phyloP scores from a whole-genome alignment of 2,329 filamentous ascomycete species.

The Diaporthe sp. region DNA sequence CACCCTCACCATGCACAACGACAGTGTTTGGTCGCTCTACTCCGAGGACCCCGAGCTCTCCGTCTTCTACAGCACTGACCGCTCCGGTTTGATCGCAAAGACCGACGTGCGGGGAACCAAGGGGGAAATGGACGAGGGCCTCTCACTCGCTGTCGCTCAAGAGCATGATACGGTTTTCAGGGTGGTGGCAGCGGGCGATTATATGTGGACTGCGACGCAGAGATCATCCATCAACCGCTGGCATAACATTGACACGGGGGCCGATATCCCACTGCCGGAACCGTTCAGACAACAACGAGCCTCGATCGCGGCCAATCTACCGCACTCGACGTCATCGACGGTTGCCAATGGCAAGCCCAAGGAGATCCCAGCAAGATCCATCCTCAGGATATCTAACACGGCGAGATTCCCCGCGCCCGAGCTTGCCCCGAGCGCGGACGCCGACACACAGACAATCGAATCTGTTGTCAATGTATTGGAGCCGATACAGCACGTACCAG shows the following conservation, averaged over 20 bases:
- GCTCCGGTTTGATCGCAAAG: constrained; percentile 93
- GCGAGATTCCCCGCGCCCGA: constrained; percentile 76
- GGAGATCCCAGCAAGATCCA: constrained; percentile 80
- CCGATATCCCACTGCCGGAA: constrained; percentile 74
- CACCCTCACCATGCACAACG: constrained; percentile 98
- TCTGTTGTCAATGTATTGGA: constrained; percentile 57
- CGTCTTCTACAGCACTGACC: constrained; percentile 94
- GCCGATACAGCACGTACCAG: constrained; percentile 75
- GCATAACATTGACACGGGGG: constrained; percentile 84
- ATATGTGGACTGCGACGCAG: constrained; percentile 90
- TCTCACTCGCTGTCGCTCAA: constrained; percentile 90
- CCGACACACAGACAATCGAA: constrained; percentile 49
- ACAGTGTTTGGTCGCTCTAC: constrained; percentile 96
- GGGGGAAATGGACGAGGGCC: constrained; percentile 83
- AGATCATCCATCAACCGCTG: constrained; percentile 94
- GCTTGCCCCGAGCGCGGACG: constrained; percentile 64
- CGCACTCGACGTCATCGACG: constrained; percentile 47
- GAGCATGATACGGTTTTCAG: constrained; percentile 87
- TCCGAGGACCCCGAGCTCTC: constrained; percentile 87
- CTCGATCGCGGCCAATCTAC: constrained; percentile 53
- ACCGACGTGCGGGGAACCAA: constrained; percentile 84
- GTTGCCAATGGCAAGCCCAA: constrained; percentile 56
- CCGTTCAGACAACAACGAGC: constrained; percentile 60
- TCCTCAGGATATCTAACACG: constrained; percentile 86
- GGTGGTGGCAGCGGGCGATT: constrained; percentile 75